These are phyloP conservation scores for Ziziphus jujuba DNA, from an alignment of 306 rosid species.

Conservation along the genomic window DNA sequence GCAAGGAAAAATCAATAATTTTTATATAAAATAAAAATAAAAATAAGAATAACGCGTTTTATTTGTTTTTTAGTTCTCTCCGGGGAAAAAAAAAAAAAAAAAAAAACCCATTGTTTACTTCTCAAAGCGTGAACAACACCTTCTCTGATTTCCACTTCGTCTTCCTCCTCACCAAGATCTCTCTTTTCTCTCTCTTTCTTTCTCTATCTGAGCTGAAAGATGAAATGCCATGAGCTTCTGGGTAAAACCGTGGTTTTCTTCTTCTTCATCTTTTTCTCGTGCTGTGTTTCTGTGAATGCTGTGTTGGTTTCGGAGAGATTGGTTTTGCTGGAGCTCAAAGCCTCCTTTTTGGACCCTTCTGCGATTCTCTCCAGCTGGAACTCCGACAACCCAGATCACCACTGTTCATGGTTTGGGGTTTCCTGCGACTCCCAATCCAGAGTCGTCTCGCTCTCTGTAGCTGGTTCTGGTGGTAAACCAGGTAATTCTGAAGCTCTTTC, in stretches of 20 bases:
- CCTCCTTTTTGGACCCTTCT: constrained; percentile 27
- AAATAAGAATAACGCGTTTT: too few relatives aligned
- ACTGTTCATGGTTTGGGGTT: constrained; percentile 39
- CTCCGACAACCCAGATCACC: constrained; percentile 15
- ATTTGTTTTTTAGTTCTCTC: too few relatives aligned
- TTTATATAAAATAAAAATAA: too few relatives aligned
- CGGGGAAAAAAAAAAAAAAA: too few relatives aligned
- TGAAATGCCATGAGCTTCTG: constrained; percentile 24
- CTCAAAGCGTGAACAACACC: too few relatives aligned
- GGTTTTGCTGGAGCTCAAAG: constrained; percentile 33
- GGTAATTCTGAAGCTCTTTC: constrained; percentile 26
- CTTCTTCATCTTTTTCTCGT: constrained; percentile 6
- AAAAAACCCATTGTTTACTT: neutral
- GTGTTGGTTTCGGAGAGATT: constrained; percentile 14
- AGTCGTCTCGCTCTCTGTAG: constrained; percentile 26
- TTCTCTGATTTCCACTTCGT: too few relatives aligned
- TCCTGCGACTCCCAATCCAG: constrained; percentile 26
- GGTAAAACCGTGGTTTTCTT: constrained; percentile 9
- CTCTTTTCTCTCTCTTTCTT: neutral
- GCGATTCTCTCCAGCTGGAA: constrained; percentile 34
- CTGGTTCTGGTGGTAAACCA: constrained; percentile 9
- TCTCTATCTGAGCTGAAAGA: neutral
- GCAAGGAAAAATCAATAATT: too few relatives aligned
- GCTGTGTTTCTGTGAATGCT: neutral
- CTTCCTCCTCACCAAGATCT: too few relatives aligned